These are phyloP conservation scores for Neonectria ditissima DNA, from an alignment of 2,329 filamentous ascomycete genomes.

Conservation along the genomic window DNA sequence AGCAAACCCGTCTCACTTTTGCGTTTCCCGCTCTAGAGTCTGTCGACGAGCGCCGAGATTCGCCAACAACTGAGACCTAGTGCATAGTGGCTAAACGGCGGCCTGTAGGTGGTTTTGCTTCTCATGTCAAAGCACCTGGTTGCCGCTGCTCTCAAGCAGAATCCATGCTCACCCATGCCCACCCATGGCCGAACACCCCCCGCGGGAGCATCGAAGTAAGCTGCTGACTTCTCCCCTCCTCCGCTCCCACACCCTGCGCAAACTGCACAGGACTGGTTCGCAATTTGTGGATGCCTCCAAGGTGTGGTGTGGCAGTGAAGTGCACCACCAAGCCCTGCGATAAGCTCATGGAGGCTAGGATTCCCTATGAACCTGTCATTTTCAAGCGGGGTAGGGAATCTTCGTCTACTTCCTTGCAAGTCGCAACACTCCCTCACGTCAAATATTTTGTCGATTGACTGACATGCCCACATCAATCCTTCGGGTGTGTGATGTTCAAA, in stretches of 20 bases:
- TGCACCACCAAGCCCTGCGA: not conserved
- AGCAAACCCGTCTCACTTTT: not conserved
- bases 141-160: not conserved
- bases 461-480: not conserved
- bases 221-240: not conserved
- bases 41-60: not conserved
- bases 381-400: not conserved
- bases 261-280: not conserved
- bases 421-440: not conserved
- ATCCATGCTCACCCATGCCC: not conserved
- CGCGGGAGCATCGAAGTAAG: constrained; percentile 1
- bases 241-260: not conserved
- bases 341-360: not conserved
- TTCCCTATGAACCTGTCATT: not conserved
- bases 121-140: not conserved
- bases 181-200: constrained; percentile 1
- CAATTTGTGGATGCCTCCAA: not conserved
- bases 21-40: not conserved
- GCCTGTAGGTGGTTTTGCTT: not conserved
- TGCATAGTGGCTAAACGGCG: not conserved
- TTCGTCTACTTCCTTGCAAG: not conserved
- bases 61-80: constrained; percentile 3
- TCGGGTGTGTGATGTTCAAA: not conserved
- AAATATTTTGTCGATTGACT: not conserved
- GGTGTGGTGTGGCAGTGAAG: not conserved